These are phyloP conservation scores for Sclerospora graminicola DNA, from an alignment of 352 stramenopile species.

Conservation along the genomic window DNA sequence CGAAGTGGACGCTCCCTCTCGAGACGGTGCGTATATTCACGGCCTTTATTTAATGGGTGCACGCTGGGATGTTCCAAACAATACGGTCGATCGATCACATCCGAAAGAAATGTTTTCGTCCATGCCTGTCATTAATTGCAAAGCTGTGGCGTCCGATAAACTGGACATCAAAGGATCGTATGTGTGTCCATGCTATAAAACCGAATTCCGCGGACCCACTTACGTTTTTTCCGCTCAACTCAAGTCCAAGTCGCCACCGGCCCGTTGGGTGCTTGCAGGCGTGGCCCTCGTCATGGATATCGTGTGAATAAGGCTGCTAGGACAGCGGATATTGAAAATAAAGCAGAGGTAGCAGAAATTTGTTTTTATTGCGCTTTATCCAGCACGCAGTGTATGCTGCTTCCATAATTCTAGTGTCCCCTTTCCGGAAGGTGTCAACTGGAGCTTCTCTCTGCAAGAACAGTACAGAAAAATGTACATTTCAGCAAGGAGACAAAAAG, in stretches of 20 bases:
- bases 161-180: conserved; percentile 92
- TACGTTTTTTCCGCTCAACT: conserved; percentile 97
- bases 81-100: conserved; percentile 90
- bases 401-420: conserved; percentile 37
- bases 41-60: too few species aligned
- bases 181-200: conserved; percentile 96
- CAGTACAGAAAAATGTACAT: not conserved
- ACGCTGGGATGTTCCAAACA: too few species aligned
- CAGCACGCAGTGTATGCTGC: conserved; percentile 18
- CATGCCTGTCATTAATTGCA: conserved; percentile 98
- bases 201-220: conserved; percentile 90
- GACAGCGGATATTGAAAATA: not conserved
- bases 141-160: conserved; percentile 92
- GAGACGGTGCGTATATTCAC: too few species aligned
- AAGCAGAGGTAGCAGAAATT: not conserved
- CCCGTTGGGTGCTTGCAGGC: conserved; percentile 92
- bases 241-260: conserved; percentile 92
- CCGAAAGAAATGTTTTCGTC: conserved; percentile 98
- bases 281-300: conserved; percentile 95
- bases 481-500: not conserved
- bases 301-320: too few species aligned
- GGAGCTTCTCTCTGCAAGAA: conserved; percentile 19
- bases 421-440: conserved; percentile 37
- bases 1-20: too few species aligned
- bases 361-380: conserved; percentile 2